Percentiles rank a stretch among this genome's conserved stretches.
Evolutionary conservation across 2,329 filamentous ascomycete genomes (phyloP).

Genomic region (Epichloe aotearoae): DNA sequence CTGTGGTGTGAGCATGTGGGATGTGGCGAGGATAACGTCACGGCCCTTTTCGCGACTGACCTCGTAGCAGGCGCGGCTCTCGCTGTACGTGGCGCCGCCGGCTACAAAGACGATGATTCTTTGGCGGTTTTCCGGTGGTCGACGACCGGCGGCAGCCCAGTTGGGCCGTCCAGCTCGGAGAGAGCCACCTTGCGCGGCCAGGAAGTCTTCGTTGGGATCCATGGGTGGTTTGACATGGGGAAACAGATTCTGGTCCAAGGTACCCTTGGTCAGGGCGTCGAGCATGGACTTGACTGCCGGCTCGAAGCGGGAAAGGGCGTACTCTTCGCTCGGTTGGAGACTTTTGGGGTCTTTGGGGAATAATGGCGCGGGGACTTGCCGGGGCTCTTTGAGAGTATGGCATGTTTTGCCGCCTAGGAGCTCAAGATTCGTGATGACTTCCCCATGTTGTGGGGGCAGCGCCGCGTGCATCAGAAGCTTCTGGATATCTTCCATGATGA

Average conservation of each 20-base stretch:
- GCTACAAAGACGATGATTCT: conserved; percentile 90
- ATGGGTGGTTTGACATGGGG: conserved; percentile 61
- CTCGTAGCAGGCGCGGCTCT: conserved; percentile 82
- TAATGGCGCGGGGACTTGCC: conserved; percentile 49
- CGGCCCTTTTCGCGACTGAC: conserved; percentile 56
- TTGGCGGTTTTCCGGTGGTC: conserved; percentile 67
- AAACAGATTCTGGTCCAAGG: conserved; percentile 52
- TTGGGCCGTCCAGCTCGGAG: conserved; percentile 85
- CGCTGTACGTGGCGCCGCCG: conserved; percentile 86
- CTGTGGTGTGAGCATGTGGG: conserved; percentile 81
- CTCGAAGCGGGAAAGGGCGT: conserved; percentile 76
- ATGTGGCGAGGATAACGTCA: conserved; percentile 80
- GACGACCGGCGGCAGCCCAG: conserved; percentile 75
- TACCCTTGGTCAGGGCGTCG: conserved; percentile 55
- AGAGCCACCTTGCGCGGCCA: conserved; percentile 52
- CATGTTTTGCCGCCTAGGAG: conserved; percentile 65
- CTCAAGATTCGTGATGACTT: conserved; percentile 65
- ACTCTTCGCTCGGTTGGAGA: conserved; percentile 54
- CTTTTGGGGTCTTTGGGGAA: conserved; percentile 54
- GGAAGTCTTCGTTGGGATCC: conserved; percentile 45
- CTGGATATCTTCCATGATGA: conserved; percentile 71
- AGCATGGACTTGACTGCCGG: conserved; percentile 73
- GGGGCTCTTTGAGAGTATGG: conserved; percentile 60
- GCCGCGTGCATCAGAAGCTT: conserved; percentile 74
- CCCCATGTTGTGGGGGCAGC: conserved; percentile 61